These are phyloP conservation scores for Limonium bicolor DNA, from an alignment of 148 eudicot species.

Conservation along the genomic window DNA sequence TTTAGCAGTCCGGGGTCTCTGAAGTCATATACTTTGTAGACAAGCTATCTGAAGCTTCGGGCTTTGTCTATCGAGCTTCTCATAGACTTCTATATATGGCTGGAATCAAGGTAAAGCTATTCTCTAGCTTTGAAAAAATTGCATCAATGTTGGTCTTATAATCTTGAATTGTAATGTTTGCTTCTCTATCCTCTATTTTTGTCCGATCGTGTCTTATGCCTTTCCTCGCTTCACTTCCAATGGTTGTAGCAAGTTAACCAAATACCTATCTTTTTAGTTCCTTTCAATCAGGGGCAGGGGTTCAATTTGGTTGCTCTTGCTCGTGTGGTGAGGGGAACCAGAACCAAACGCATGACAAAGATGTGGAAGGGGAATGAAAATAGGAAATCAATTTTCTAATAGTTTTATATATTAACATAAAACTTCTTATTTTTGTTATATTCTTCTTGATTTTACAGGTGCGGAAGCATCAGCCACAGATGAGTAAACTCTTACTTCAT, in stretches of 20 bases:
- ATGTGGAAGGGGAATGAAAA: background rate
- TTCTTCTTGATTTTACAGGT: constrained; percentile 15
- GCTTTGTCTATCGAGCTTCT: constrained; percentile 58
- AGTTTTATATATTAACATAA: background rate
- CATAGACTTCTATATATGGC: constrained; percentile 77
- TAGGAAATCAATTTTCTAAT: background rate
- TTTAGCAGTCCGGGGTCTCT: constrained; percentile 67
- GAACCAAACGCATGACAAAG: background rate
- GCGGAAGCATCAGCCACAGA: constrained; percentile 45
- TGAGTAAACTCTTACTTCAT: constrained; percentile 27
- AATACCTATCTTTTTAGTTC: background rate
- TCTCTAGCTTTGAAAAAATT: background rate
- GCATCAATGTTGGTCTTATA: background rate
- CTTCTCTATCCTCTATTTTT: background rate
- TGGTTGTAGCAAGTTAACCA: too few species aligned
- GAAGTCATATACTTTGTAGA: constrained; percentile 84
- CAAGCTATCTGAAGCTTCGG: constrained; percentile 55
- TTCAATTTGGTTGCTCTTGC: background rate
- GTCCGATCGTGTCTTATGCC: background rate
- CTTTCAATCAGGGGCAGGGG: background rate
- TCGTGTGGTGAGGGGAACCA: background rate
- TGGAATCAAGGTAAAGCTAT: constrained; percentile 40
- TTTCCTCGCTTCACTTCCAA: too few species aligned
- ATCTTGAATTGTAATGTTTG: background rate
- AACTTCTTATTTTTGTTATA: background rate